These are phyloP conservation scores for Hyparrhenia diplandra DNA, from an alignment of 176 grass and related monocot genomes.

Conservation along the genomic window DNA sequence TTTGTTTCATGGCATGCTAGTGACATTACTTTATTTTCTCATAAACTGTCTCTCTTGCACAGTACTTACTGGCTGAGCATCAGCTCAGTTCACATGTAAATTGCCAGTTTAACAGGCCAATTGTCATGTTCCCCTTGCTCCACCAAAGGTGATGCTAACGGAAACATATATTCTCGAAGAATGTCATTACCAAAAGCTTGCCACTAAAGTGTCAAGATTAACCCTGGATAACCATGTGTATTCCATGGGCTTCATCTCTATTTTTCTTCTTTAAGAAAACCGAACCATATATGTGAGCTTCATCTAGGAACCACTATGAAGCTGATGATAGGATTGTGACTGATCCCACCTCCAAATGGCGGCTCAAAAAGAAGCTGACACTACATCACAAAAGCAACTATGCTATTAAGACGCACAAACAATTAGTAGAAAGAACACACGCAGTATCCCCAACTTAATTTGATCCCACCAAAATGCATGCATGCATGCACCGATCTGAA, in stretches of 20 bases:
- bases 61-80: too few relatives aligned
- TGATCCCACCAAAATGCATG: too few relatives aligned
- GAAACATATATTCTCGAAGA: neutral
- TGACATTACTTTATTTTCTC: neutral
- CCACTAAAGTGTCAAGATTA: neutral
- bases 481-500: too few relatives aligned
- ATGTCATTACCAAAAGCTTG: neutral
- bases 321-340: neutral
- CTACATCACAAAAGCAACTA: too few relatives aligned
- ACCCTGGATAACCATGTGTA: neutral
- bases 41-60: neutral
- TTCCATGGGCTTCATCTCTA: neutral
- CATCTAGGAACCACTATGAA: neutral
- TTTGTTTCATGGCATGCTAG: neutral
- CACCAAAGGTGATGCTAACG: too few relatives aligned
- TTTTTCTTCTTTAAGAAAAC: neutral
- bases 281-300: neutral
- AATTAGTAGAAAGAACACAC: too few relatives aligned
- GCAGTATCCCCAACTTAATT: too few relatives aligned
- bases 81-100: neutral
- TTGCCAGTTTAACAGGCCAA: neutral
- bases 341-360: slow-evolving; percentile 7
- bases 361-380: too few relatives aligned
- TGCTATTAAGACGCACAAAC: too few relatives aligned
- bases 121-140: neutral